These are phyloP conservation scores for Prunus kanzakura DNA, from an alignment of 306 rosid species.

Conservation along the genomic window DNA sequence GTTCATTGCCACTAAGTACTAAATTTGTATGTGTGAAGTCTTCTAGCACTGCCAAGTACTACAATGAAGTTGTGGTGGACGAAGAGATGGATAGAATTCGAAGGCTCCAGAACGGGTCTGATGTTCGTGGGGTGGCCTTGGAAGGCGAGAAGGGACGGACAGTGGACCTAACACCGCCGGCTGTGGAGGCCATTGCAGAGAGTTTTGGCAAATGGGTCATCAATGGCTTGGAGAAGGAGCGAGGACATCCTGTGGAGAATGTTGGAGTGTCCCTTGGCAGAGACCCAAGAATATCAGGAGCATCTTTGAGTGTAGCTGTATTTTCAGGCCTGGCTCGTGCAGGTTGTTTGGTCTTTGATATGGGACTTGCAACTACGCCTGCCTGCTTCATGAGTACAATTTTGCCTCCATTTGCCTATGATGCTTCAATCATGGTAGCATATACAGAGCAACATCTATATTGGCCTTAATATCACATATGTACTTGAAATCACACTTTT, in stretches of 20 bases:
- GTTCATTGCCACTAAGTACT: slow-evolving; percentile 15
- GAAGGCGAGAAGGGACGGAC: slow-evolving; percentile 75
- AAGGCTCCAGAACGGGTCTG: slow-evolving; percentile 93
- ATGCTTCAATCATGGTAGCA: slow-evolving; percentile 89
- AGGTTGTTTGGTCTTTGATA: slow-evolving; percentile 68
- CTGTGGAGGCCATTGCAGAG: slow-evolving; percentile 78
- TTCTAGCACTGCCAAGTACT: slow-evolving; percentile 42
- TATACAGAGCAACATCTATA: background rate
- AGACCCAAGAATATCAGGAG: slow-evolving; percentile 72
- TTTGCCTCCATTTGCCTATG: slow-evolving; percentile 66
- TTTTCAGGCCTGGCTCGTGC: slow-evolving; percentile 71
- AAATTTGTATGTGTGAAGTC: slow-evolving; percentile 26
- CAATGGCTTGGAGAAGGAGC: slow-evolving; percentile 45
- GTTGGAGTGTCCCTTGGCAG: slow-evolving; percentile 71
- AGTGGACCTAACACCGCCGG: slow-evolving; percentile 68
- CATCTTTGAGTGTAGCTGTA: slow-evolving; percentile 59
- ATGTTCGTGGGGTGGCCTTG: slow-evolving; percentile 83
- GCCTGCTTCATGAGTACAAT: slow-evolving; percentile 98
- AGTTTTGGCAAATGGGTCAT: slow-evolving; percentile 89
- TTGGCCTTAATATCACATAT: too few species aligned
- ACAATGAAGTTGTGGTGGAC: slow-evolving; percentile 57
- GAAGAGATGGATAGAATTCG: slow-evolving; percentile 77
- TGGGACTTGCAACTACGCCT: slow-evolving; percentile 89
- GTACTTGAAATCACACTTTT: background rate
- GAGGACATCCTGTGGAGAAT: slow-evolving; percentile 34